Evolutionary conservation across 106 monocot species (phyloP).

Genomic region (Apostasia shenzhenica): DNA sequence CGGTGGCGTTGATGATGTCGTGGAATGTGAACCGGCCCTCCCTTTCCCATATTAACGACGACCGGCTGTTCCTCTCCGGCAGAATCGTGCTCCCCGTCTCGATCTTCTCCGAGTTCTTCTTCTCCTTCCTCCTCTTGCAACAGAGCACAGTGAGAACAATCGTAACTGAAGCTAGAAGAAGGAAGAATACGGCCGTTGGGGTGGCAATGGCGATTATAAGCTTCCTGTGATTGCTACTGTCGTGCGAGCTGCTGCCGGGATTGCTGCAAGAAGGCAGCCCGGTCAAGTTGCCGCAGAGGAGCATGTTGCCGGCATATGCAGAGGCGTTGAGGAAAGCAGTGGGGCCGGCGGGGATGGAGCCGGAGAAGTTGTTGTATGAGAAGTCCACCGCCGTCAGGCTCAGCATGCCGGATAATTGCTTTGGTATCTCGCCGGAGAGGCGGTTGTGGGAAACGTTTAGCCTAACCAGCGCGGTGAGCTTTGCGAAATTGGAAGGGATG

Average conservation of each 20-base stretch:
- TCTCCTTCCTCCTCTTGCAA: not conserved
- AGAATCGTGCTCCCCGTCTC: slow-evolving; percentile 5
- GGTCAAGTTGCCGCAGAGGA: slow-evolving; percentile 53
- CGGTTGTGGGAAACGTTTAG: slow-evolving; percentile 65
- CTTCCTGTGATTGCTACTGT: slow-evolving; percentile 19
- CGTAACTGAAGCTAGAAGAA: slow-evolving; percentile 7
- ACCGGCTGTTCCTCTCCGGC: not conserved
- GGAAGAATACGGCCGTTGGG: slow-evolving; percentile 15
- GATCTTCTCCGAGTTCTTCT: not conserved
- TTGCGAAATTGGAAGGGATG: slow-evolving; percentile 45
- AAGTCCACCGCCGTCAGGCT: slow-evolving; percentile 59
- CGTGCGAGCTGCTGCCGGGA: not conserved
- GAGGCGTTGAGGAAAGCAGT: slow-evolving; percentile 39
- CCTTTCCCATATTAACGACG: slow-evolving; percentile 57
- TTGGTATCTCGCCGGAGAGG: slow-evolving; percentile 45
- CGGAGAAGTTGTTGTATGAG: slow-evolving; percentile 61
- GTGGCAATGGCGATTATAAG: slow-evolving; percentile 44
- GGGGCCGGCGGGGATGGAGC: slow-evolving; percentile 33
- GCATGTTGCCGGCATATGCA: slow-evolving; percentile 43
- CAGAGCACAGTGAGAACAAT: not conserved
- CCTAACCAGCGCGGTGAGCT: slow-evolving; percentile 29
- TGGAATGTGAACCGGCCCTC: slow-evolving; percentile 63
- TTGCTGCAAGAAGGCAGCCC: slow-evolving; percentile 38
- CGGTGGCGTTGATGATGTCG: slow-evolving; percentile 63
- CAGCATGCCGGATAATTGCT: slow-evolving; percentile 23